Percentiles rank a stretch among this genome's conserved stretches.
Conservation (phyloP, 371 early-diverging fungal species). For the Phascolomyces articulosus region DNA sequence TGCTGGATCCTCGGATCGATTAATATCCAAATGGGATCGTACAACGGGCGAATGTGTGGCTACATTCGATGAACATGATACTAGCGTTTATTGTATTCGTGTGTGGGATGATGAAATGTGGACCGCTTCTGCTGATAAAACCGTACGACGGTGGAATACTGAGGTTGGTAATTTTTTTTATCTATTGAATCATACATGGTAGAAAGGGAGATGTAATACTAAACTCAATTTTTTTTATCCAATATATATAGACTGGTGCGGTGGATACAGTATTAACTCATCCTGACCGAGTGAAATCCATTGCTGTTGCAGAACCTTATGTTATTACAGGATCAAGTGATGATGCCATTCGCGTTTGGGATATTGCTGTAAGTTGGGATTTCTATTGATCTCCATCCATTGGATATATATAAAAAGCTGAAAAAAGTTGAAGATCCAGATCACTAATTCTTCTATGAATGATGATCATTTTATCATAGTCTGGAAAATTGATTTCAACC, state of each 20-base stretch:
- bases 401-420: too few species aligned
- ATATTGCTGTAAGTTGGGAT: constrained; percentile 79
- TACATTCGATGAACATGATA: constrained; percentile 67
- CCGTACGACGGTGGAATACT: constrained; percentile 62
- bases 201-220: background rate
- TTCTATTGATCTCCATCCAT: too few species aligned
- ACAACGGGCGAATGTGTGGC: constrained; percentile 39
- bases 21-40: constrained; percentile 72
- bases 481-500: constrained; percentile 65
- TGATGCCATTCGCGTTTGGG: constrained; percentile 82
- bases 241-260: constrained; percentile 56
- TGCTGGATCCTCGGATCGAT: constrained; percentile 71
- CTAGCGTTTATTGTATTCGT: constrained; percentile 68
- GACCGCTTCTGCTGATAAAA: constrained; percentile 83
- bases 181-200: too few species aligned
- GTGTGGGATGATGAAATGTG: constrained; percentile 64
- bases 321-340: constrained; percentile 81
- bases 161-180: too few species aligned
- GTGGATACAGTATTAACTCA: constrained; percentile 73
- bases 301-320: constrained; percentile 65
- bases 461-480: constrained; percentile 54
- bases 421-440: too few species aligned
- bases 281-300: constrained; percentile 79
- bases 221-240: too few species aligned
- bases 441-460: too few species aligned